These are phyloP conservation scores for Chrysoporthe cubensis DNA, from an alignment of 2,329 filamentous ascomycete genomes.

Conservation along the genomic window DNA sequence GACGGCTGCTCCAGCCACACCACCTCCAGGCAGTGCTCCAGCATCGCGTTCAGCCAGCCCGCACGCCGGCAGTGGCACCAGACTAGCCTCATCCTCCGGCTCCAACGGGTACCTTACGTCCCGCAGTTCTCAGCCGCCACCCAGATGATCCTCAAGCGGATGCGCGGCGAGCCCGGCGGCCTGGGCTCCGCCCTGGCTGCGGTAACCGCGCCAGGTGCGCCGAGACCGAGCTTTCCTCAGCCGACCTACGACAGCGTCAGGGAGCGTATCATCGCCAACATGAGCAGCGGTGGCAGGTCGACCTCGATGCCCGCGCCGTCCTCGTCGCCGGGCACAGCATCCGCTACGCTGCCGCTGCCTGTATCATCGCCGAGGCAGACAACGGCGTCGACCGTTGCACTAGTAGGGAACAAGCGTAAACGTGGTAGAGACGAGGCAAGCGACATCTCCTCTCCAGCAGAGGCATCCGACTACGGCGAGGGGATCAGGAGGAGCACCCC, in stretches of 20 bases:
- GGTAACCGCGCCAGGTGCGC: conserved; percentile 28
- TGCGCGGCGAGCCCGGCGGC: conserved; percentile 33
- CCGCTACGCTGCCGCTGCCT: conserved; percentile 22
- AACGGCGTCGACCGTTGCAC: conserved; percentile 7
- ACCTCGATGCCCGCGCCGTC: conserved; percentile 41
- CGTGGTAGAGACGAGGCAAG: conserved; percentile 29
- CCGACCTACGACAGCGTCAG: conserved; percentile 45
- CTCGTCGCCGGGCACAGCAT: conserved; percentile 9
- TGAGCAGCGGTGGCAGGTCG: conserved; percentile 36
- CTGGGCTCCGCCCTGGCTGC: conserved; percentile 34
- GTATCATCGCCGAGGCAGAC: conserved; percentile 16
- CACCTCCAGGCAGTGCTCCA: conserved; percentile 7
- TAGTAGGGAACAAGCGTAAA: conserved; percentile 29
- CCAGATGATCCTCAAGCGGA: conserved; percentile 33
- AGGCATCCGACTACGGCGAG: conserved; percentile 39
- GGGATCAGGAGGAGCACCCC: conserved; percentile 34
- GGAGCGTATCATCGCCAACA: conserved; percentile 44
- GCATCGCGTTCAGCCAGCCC: background rate
- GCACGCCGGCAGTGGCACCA: conserved; percentile 13
- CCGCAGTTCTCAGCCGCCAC: conserved; percentile 29
- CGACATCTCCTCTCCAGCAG: conserved; percentile 26
- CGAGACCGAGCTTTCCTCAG: conserved; percentile 35
- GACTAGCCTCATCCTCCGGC: conserved; percentile 68
- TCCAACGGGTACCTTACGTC: conserved; percentile 57
- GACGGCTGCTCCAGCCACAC: conserved; percentile 7